Evolutionary conservation across 148 eudicot genomes (phyloP).

Genomic region (Chenopodium formosanum): DNA sequence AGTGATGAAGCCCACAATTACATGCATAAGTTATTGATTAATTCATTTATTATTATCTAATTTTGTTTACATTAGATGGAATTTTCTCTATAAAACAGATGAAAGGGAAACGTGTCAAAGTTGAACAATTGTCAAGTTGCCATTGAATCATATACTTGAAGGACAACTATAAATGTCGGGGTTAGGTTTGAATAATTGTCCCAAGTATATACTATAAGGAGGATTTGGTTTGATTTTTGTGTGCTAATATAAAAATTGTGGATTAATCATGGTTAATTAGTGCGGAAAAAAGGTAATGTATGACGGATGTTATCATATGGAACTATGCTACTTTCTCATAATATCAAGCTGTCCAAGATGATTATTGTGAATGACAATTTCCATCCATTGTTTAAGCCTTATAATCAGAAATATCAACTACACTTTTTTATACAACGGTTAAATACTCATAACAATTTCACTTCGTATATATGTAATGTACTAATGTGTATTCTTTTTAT

Average conservation of each 20-base stretch:
- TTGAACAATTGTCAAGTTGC: neutral
- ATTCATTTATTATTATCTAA: too few relatives aligned
- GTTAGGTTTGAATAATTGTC: slow-evolving; percentile 11
- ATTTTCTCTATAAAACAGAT: neutral
- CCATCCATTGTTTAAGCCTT: too few relatives aligned
- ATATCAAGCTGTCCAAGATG: neutral
- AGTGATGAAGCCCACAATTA: neutral
- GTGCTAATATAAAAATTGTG: neutral
- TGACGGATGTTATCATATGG: neutral
- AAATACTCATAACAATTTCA: too few relatives aligned
- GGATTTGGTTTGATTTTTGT: neutral
- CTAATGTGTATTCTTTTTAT: too few relatives aligned
- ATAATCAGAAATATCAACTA: too few relatives aligned
- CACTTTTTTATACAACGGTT: too few relatives aligned
- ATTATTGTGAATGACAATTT: too few relatives aligned
- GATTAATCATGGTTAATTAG: neutral
- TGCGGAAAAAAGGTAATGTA: neutral
- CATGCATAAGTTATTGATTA: neutral
- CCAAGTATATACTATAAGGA: neutral
- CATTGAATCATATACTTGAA: neutral
- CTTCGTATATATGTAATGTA: too few relatives aligned
- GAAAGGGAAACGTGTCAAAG: neutral
- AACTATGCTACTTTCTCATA: neutral
- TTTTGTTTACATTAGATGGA: neutral
- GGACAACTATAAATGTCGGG: slow-evolving; percentile 2